Evolutionary conservation across 1,139 yeast genomes (phyloP), one percentile per base, ranked within the genome.

Genomic region (Yamadazyma atlantica): DNA sequence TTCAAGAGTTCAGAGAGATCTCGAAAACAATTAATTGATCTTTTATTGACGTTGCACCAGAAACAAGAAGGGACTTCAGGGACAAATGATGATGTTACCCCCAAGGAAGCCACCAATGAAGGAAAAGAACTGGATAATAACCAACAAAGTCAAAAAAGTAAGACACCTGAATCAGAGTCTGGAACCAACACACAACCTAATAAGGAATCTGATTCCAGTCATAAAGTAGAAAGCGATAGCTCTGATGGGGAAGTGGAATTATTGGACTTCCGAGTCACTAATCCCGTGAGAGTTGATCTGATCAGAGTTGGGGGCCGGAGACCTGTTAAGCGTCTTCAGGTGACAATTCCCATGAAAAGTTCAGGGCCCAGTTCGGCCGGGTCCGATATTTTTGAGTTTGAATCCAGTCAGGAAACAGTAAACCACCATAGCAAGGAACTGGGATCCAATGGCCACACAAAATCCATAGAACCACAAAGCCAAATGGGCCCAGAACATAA

Each of bases 1-100:
- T 67, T 67, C 42, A 44, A 51, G 13, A 56, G 64, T 0, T 55
- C 57, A n/a, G 73, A 68, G 45, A 45, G 73, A 35, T 57, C 58
- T 26, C 50, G 74, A 37, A 54, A 51, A 32, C 58, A 58, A 23
- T 53, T 66, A 37, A 62, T 66, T 29, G 44, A 57, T 5, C 46
- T 51, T 2, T 46, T 68, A 22, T 46, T 60, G 27, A 46, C 49
- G 11, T 47, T 68, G 25, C 71, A 66, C 37, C 9, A 34, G 12
- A 12, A 25, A 15, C 25, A 33, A 23, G 14, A 28, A n/a, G n/a
- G n/a, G n/a, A n/a, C n/a, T n/a, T n/a, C n/a, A n/a, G n/a, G n/a
- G n/a, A n/a, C n/a, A n/a, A n/a, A n/a, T n/a, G n/a, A n/a, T 19
- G 22, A 9, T 19, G 10, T n/a, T 7, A 26, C n/a, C 8, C 39